Percentiles rank a stretch among this genome's conserved stretches.
Conservation (phyloP, 176 grass and related monocot genomes). For the Triticum turgidum region DNA sequence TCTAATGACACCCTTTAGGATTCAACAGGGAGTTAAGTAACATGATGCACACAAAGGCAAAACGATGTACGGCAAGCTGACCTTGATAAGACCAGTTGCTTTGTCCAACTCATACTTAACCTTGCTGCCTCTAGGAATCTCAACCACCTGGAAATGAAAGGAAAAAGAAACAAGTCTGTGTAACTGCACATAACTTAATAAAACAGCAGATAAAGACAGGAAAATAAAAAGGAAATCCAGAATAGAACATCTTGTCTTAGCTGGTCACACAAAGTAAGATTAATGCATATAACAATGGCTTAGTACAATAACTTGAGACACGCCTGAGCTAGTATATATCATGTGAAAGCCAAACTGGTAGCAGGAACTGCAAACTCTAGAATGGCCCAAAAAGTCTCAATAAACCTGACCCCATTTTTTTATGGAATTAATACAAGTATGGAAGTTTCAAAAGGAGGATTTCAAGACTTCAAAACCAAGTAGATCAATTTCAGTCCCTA, state of each 20-base stretch:
- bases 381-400: background rate
- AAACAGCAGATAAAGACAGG: background rate
- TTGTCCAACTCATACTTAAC: slow-evolving; percentile 98
- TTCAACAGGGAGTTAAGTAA: background rate
- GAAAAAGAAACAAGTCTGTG: background rate
- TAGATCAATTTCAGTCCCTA: background rate
- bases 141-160: slow-evolving; percentile 62
- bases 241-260: background rate
- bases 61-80: slow-evolving; percentile 15
- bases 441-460: background rate
- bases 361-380: slow-evolving; percentile 10
- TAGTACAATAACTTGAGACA: background rate
- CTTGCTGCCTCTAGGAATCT: slow-evolving; percentile 95
- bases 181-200: slow-evolving; percentile 21
- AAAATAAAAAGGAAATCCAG: background rate
- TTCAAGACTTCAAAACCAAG: background rate
- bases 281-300: background rate
- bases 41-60: background rate
- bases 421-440: slow-evolving; percentile 8
- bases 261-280: slow-evolving; percentile 1
- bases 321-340: background rate
- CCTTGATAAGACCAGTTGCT: slow-evolving; percentile 86
- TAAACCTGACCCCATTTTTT: background rate
- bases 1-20: background rate
- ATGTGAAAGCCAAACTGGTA: background rate